Base-by-base conservation (phyloP, 441 rosid genomes). In the Macaranga tanarius region DNA sequence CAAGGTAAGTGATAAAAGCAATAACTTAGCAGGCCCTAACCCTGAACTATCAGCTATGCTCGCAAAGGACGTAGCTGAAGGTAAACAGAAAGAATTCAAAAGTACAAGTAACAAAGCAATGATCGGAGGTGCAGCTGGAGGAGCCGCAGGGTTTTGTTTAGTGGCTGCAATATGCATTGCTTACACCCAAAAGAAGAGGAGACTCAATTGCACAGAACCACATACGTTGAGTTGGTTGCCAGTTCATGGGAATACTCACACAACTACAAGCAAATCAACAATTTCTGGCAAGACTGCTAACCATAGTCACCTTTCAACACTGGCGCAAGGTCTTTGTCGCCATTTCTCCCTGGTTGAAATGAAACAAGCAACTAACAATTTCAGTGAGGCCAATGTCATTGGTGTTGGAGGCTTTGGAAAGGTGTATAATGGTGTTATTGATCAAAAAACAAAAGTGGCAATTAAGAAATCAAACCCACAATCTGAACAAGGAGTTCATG, bases 381-480 rank as follows among this genome's bases (percentile, higher is more conserved):
- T 91, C 57, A 84, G 83, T 13, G 93, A 89, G 42, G 84, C 88
- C 0, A 59, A 87, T 44, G 92, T 87, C 22, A 84, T 89, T 17
- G 97, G 92, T 10, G 86, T 91, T 20, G 95, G 97, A 67, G 93
- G 95, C 12, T 89, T 89, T 7, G 92, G 95, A 23, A 91, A 91
- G 72, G 95, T 89, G 68, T 88, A 89, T 50, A 89, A 83, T 76
- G 95, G 95, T 34, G 79, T 82, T 3, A 71, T 88, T 52, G 93
- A 91, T 13, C 79, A 76, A 0, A 69, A 73, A 8, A 75, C 72
- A 22, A 85, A 85, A 78, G 95, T 89, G 4, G 93, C 95, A 11
- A 79, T 91, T 57, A 91, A 89, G 66, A 70, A 89, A 62, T 89
- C 95, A 20, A 89, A 90, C 74, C 95, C 93, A 0, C 76, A 83